Conservation (phyloP, 2,329 filamentous ascomycete species). For the Aspergillus piperis region DNA sequence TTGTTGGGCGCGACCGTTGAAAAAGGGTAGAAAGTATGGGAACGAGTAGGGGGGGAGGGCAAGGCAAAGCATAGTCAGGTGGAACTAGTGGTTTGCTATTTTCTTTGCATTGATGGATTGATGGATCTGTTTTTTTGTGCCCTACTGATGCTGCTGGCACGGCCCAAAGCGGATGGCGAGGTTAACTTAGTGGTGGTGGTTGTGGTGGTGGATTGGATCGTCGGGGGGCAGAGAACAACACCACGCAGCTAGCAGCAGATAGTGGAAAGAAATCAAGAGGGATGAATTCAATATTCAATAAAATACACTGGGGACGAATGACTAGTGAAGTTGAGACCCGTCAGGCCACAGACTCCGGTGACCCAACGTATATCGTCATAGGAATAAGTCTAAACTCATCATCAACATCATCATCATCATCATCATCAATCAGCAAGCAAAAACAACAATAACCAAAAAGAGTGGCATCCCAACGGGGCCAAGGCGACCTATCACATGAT, state of each 20-base stretch:
- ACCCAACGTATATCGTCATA: not conserved
- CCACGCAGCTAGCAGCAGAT: not conserved
- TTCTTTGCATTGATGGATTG: no score
- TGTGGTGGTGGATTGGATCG: not conserved
- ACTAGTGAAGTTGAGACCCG: not conserved
- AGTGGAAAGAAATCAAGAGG: not conserved
- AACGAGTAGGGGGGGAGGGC: no score
- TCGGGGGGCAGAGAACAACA: not conserved
- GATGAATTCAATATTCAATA: not conserved
- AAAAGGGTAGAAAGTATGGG: slow-evolving; percentile 1
- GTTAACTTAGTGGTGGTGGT: not conserved
- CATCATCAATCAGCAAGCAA: no score
- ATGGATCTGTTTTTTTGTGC: not conserved
- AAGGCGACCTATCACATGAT: slow-evolving; percentile 30
- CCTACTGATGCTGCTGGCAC: slow-evolving; percentile 4
- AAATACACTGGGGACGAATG: not conserved
- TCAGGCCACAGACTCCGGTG: not conserved
- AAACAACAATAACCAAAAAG: no score
- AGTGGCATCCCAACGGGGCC: not conserved
- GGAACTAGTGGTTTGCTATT: not conserved
- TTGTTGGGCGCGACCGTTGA: slow-evolving; percentile 13
- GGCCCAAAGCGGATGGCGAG: slow-evolving; percentile 2
- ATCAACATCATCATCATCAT: no score
- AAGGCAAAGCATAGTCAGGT: not conserved
- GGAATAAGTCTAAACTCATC: not conserved